phyloP scores from a whole-genome alignment of 768 basidiomycete genomes.

The Coprinopsis cinerea region DNA sequence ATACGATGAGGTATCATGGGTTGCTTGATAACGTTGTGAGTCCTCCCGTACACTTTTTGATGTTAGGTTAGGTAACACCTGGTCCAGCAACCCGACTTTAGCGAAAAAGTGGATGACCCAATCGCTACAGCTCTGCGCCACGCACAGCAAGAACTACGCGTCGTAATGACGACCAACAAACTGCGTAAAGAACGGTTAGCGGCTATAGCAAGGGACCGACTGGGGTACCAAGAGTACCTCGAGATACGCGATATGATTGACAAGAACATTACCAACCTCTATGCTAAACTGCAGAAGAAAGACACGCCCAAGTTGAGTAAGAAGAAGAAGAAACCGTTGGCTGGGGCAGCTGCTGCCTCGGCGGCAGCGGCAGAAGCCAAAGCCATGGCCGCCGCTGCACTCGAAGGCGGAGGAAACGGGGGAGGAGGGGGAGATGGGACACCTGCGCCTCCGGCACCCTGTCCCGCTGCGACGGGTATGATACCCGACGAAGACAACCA shows the following conservation, averaged over 20 bases:
- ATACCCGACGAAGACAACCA: slow-evolving; percentile 60
- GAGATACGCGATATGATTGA: slow-evolving; percentile 82
- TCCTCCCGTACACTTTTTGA: slow-evolving; percentile 13
- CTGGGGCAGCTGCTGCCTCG: slow-evolving; percentile 21
- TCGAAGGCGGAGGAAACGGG: slow-evolving; percentile 21
- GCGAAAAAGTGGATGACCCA: slow-evolving; percentile 85
- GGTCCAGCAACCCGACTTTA: slow-evolving; percentile 57
- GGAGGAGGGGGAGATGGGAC: slow-evolving; percentile 24
- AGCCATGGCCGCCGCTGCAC: not conserved
- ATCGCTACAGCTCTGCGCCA: slow-evolving; percentile 87
- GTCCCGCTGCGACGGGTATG: slow-evolving; percentile 68
- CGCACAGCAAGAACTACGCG: slow-evolving; percentile 76
- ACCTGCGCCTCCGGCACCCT: slow-evolving; percentile 39
- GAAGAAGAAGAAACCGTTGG: slow-evolving; percentile 60
- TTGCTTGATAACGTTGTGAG: slow-evolving; percentile 65
- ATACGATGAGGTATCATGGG: slow-evolving; percentile 75
- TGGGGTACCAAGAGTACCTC: slow-evolving; percentile 90
- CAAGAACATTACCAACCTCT: slow-evolving; percentile 70
- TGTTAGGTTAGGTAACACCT: not conserved
- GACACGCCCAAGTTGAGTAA: slow-evolving; percentile 69
- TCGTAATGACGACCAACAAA: slow-evolving; percentile 78
- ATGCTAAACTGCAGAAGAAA: slow-evolving; percentile 78
- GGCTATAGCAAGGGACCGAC: slow-evolving; percentile 73
- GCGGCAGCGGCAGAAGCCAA: slow-evolving; percentile 17
- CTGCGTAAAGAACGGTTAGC: slow-evolving; percentile 69